Conservation (phyloP, 768 basidiomycete species). For the Leccinellum albellum region DNA sequence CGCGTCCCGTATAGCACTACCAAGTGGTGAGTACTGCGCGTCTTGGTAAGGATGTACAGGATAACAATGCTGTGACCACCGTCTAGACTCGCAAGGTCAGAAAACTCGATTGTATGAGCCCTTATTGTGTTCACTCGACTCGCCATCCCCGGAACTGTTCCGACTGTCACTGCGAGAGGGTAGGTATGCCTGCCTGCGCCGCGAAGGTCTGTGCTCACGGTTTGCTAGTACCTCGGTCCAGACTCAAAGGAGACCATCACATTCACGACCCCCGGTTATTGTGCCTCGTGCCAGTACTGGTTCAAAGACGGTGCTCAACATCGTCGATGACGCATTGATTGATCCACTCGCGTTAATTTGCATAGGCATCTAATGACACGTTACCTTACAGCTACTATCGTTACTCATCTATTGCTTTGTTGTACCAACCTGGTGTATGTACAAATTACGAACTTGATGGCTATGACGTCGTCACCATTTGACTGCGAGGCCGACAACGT, state of each 20-base stretch:
- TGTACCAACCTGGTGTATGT: conserved; percentile 21
- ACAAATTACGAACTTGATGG: conserved; percentile 1
- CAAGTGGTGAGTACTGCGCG: conserved; percentile 50
- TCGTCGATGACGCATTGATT: conserved; percentile 26
- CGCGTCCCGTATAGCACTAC: conserved; percentile 51
- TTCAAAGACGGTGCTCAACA: conserved; percentile 45
- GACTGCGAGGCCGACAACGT: conserved; percentile 72
- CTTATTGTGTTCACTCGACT: conserved; percentile 38
- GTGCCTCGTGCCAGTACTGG: conserved; percentile 57
- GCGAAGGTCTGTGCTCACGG: conserved; percentile 2
- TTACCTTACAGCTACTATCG: conserved; percentile 29
- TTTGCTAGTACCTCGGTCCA: conserved; percentile 57
- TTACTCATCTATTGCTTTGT: conserved; percentile 16
- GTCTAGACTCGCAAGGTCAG: conserved; percentile 32
- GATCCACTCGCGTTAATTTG: conserved; percentile 3
- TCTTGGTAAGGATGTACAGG: conserved; percentile 11
- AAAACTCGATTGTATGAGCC: conserved; percentile 34
- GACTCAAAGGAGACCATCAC: conserved; percentile 63
- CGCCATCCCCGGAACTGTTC: conserved; percentile 40
- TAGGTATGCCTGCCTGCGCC: conserved; percentile 21
- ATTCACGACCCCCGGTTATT: conserved; percentile 47
- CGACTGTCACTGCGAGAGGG: conserved; percentile 43
- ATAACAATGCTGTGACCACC: conserved; percentile 3
- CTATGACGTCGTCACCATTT: conserved; percentile 51
- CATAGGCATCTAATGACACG: conserved; percentile 20